A percentile compares a stretch with the other conserved stretches of the same genome.
Conservation (phyloP, 208 protist genomes). For the Trypanosomatidae sp. region DNA sequence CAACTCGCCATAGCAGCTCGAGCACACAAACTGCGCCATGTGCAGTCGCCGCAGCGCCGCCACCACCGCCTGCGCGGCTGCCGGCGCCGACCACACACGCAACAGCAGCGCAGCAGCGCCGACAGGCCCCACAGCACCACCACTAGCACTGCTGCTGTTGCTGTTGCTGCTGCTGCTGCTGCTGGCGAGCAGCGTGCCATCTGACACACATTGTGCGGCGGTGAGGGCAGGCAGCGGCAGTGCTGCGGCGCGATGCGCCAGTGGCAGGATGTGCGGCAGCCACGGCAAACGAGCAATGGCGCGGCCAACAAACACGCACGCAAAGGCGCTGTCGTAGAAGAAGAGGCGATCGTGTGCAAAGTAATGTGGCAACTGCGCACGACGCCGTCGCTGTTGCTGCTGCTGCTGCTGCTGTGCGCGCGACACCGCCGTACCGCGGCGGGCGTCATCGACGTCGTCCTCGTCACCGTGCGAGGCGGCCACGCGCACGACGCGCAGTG, state of each 20-base stretch:
- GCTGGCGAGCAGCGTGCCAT: no score
- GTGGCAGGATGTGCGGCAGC: constrained; percentile 29
- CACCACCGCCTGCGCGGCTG: constrained; percentile 11
- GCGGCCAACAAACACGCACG: constrained; percentile 25
- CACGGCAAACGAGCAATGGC: constrained; percentile 38
- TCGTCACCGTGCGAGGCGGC: no score
- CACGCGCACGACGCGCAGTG: no score
- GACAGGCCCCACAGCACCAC: constrained; percentile 8
- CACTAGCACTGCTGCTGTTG: no score
- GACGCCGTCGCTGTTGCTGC: background rate
- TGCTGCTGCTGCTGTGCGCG: background rate
- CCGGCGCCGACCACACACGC: constrained; percentile 26
- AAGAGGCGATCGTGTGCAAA: constrained; percentile 23
- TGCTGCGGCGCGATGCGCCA: constrained; percentile 12
- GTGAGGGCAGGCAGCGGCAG: constrained; percentile 27
- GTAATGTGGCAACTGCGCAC: constrained; percentile 3
- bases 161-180: no score
- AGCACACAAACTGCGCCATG: constrained; percentile 36
- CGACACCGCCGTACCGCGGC: no score
- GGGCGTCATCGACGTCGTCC: no score
- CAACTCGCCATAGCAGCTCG: constrained; percentile 38
- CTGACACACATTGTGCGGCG: no score
- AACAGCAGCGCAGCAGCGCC: constrained; percentile 16
- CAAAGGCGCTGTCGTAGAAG: constrained; percentile 42
- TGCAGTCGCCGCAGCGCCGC: constrained; percentile 21